A percentile compares a stretch with the other conserved stretches of the same genome.
phyloP scores from a whole-genome alignment of 2,329 filamentous ascomycete species.

The Penicillium crustosum region DNA sequence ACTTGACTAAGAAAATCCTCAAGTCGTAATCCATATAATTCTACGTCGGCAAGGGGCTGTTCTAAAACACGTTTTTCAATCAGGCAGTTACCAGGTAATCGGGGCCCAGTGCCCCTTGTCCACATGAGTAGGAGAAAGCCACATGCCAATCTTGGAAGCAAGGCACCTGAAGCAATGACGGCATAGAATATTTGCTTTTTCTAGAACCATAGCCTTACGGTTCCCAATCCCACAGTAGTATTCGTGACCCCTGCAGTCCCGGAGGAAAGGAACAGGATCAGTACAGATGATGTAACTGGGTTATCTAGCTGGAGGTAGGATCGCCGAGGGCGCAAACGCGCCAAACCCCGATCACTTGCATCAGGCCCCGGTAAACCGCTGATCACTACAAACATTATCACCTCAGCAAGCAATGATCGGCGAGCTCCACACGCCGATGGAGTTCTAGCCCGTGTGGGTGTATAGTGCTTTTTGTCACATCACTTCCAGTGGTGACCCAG shows the following conservation, averaged over 20 bases:
- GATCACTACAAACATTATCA: neutral
- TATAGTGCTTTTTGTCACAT: neutral
- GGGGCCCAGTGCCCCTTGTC: neutral
- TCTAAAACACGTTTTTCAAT: neutral
- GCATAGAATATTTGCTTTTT: constrained; percentile 4
- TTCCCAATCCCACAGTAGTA: constrained; percentile 2
- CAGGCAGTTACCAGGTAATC: neutral
- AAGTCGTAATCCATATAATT: neutral
- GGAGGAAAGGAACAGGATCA: neutral
- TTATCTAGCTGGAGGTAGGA: too few relatives aligned
- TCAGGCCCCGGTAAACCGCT: neutral
- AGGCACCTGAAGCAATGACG: neutral
- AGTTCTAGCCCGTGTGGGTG: neutral
- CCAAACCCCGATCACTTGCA: neutral
- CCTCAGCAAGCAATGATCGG: neutral
- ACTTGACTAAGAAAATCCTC: neutral
- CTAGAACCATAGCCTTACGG: neutral
- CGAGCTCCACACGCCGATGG: neutral
- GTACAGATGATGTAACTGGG: neutral
- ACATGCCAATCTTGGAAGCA: neutral
- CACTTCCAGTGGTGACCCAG: neutral
- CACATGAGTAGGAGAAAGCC: neutral
- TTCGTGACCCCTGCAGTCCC: neutral
- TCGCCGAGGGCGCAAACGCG: neutral
- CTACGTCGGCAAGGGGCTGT: neutral